Evolutionary conservation across 345 rosid species (phyloP).

Genomic region (Populus euphratica): DNA sequence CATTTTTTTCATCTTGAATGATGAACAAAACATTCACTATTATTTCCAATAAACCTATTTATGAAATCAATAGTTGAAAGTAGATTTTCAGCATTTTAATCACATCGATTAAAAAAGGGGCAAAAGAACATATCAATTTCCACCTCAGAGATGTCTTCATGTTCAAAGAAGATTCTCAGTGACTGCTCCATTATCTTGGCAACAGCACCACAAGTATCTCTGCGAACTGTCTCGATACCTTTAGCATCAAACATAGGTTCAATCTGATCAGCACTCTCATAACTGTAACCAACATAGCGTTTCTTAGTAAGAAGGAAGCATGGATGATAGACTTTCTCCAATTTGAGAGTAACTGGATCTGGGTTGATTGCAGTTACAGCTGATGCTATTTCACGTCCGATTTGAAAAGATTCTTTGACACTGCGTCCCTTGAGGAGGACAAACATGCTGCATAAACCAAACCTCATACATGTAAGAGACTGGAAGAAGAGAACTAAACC

Average conservation of each 20-base stretch:
- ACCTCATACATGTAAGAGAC: constrained; percentile 8
- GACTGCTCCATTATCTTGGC: constrained; percentile 90
- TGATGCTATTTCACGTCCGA: constrained; percentile 84
- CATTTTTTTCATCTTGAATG: no score
- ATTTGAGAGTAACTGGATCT: constrained; percentile 78
- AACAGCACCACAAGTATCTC: constrained; percentile 88
- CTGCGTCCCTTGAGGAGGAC: constrained; percentile 82
- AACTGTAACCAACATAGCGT: constrained; percentile 94
- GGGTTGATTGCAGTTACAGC: constrained; percentile 87
- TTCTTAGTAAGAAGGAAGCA: constrained; percentile 96
- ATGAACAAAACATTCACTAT: no score
- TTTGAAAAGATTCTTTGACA: constrained; percentile 58
- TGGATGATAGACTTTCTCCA: constrained; percentile 96
- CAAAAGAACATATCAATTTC: constrained; percentile 3
- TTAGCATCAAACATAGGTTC: constrained; percentile 88
- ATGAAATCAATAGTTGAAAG: not conserved
- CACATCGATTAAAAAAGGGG: not conserved
- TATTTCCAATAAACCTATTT: not conserved
- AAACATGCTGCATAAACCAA: constrained; percentile 69
- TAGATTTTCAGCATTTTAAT: not conserved
- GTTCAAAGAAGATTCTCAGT: constrained; percentile 68
- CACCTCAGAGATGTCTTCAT: constrained; percentile 63
- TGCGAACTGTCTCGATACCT: constrained; percentile 94
- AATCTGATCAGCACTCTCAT: constrained; percentile 67
- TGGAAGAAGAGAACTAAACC: not conserved